Evolutionary conservation across 2,329 filamentous ascomycete genomes (phyloP).

Genomic region (Fusarium burgessii): DNA sequence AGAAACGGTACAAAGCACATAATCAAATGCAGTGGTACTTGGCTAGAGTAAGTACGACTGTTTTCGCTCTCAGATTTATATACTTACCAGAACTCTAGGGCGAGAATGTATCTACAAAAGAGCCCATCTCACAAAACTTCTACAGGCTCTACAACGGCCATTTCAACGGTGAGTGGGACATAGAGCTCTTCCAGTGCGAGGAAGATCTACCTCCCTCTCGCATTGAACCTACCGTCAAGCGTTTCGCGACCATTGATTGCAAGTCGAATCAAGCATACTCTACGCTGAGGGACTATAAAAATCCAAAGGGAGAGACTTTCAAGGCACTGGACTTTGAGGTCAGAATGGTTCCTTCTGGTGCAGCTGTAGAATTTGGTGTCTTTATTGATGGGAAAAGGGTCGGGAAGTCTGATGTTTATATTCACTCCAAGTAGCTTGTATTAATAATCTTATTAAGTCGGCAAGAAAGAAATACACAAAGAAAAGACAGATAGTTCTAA

Average conservation of each 20-base stretch:
- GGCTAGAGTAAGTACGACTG: background rate
- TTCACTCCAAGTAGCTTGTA: background rate
- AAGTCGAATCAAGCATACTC: background rate
- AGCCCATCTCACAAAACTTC: background rate
- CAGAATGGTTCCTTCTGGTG: background rate
- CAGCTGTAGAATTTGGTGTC: background rate
- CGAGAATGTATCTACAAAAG: background rate
- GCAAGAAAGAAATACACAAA: no score
- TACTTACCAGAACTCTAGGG: background rate
- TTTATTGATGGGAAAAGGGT: background rate
- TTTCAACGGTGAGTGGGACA: background rate
- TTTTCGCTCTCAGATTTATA: accelerated
- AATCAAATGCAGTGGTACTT: background rate
- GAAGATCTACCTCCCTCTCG: background rate
- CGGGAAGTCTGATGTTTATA: background rate
- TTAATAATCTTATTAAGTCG: background rate
- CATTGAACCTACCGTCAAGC: background rate
- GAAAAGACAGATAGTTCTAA: no score
- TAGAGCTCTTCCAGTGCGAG: background rate
- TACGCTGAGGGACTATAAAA: background rate
- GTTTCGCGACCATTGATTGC: background rate
- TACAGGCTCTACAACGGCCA: background rate
- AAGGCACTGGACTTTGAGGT: background rate
- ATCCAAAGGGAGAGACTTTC: background rate
- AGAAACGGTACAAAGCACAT: background rate